Base-by-base conservation (phyloP, 495 filamentous ascomycete species). In the Hypoxylon fuscum region DNA sequence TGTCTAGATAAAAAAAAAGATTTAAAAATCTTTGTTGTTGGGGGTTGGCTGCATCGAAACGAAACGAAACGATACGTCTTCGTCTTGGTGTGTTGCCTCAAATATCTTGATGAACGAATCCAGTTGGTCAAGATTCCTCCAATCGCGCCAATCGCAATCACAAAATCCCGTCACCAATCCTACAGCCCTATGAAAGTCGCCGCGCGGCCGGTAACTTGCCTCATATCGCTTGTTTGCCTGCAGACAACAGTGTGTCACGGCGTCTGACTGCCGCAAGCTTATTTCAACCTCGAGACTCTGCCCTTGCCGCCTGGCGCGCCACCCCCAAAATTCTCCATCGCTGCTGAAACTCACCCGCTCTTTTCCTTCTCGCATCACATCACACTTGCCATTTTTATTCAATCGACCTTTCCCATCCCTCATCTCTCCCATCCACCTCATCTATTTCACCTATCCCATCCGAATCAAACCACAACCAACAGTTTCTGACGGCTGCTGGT, bases 111-210 rank as follows among this genome's bases (percentile, higher is more conserved):
- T 64, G 53, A 53, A 32, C 48, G 38, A 56, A 60, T 70, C 37
- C 69, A 70, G 68, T 58, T 70, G 69, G 69, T 62, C 55, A 57
- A 64, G 58, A 54, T 61, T 59, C 57, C 42, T 58, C 62, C 69
- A 67, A 72, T 72, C 58, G 52, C 68, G 52, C 68, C 48, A 59
- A 64, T 62, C 66, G 55, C 66, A 69, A 59, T 61, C 55, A 61
- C 52, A 59, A 45, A 45, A 54, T 55, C 44, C 53, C 43, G 17
- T 31, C 58, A 47, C 54, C 66, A 65, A 70, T 69, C 50, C 52
- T 53, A 65, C 55, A 60, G 64, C 58, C 57, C 54, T 59, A 46
- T 27, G 18, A n/a, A 42, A 50, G 31, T 17, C 32, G 32, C 32
- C 51, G 43, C 27, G 42, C 43, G 52, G 57, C 49, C 68, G 58